These are phyloP conservation scores for Podospora appendiculata DNA, from an alignment of 495 filamentous ascomycete species.

Conservation along the genomic window DNA sequence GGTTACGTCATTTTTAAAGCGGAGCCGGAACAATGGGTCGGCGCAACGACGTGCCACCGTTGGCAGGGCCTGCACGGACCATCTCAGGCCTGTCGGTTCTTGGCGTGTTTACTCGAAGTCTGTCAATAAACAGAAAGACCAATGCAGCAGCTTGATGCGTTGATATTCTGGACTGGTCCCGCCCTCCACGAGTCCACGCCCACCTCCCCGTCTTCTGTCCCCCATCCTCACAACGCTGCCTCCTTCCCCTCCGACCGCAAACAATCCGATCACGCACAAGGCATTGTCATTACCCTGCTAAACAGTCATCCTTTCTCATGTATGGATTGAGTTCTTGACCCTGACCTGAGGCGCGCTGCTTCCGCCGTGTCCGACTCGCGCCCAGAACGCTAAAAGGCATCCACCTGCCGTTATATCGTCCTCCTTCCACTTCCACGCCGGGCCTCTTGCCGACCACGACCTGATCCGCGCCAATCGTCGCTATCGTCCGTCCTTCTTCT, in stretches of 20 bases:
- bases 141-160: too few species aligned
- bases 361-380: conserved; percentile 9
- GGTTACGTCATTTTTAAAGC: conserved; percentile 8
- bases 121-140: conserved; percentile 18
- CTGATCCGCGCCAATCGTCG: too few species aligned
- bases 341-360: conserved; percentile 13
- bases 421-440: background rate
- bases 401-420: background rate
- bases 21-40: conserved; percentile 4
- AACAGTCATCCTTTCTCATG: conserved; percentile 9
- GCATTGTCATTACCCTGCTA: conserved; percentile 4
- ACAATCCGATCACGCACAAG: conserved; percentile 3
- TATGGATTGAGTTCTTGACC: conserved; percentile 4
- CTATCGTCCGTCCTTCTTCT: too few species aligned
- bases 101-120: conserved; percentile 11
- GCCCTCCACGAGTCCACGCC: too few species aligned
- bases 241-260: background rate
- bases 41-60: conserved; percentile 10
- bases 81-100: background rate
- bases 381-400: background rate
- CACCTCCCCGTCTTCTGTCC: too few species aligned
- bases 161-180: too few species aligned
- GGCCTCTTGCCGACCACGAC: too few species aligned
- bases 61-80: conserved; percentile 12
- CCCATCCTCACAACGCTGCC: background rate